Evolutionary conservation across 164 flowering plant genomes (phyloP).

Genomic region (Stephania yunnanensis): DNA sequence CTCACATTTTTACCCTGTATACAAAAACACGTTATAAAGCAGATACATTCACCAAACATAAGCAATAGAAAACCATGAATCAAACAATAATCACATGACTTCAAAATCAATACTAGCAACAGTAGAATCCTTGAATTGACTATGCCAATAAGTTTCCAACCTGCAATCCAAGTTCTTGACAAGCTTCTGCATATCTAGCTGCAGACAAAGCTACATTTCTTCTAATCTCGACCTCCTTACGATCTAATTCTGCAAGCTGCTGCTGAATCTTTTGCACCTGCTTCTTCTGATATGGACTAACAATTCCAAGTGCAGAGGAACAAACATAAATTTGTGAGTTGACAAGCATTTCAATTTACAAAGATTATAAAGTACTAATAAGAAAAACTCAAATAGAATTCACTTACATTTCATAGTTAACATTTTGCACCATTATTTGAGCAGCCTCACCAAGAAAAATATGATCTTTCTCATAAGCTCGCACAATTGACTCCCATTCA

Average conservation of each 20-base stretch:
- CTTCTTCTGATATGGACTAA: slow-evolving; percentile 90
- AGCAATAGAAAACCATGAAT: not conserved
- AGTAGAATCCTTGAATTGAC: slow-evolving; percentile 4
- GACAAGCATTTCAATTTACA: not conserved
- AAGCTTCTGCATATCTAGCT: slow-evolving; percentile 82
- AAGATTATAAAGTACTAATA: not conserved
- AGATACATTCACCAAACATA: not conserved
- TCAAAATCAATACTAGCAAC: not conserved
- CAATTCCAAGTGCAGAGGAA: slow-evolving; percentile 7
- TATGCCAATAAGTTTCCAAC: slow-evolving; percentile 27
- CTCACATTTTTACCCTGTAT: slow-evolving; percentile 80
- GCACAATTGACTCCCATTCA: slow-evolving; percentile 85
- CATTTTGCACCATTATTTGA: slow-evolving; percentile 88
- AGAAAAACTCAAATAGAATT: not conserved
- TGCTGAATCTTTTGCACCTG: slow-evolving; percentile 95
- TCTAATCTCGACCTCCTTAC: slow-evolving; percentile 87
- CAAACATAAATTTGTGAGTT: slow-evolving; percentile 2
- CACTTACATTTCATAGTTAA: slow-evolving; percentile 89
- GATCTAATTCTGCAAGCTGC: slow-evolving; percentile 83
- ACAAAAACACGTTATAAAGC: slow-evolving; percentile 4
- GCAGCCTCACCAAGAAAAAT: slow-evolving; percentile 96
- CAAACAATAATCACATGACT: not conserved
- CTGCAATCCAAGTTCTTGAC: slow-evolving; percentile 96
- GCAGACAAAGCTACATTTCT: slow-evolving; percentile 82
- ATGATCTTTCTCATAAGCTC: slow-evolving; percentile 81